Conservation (phyloP, 129 eudicot species). For the Flaveria brownii region DNA sequence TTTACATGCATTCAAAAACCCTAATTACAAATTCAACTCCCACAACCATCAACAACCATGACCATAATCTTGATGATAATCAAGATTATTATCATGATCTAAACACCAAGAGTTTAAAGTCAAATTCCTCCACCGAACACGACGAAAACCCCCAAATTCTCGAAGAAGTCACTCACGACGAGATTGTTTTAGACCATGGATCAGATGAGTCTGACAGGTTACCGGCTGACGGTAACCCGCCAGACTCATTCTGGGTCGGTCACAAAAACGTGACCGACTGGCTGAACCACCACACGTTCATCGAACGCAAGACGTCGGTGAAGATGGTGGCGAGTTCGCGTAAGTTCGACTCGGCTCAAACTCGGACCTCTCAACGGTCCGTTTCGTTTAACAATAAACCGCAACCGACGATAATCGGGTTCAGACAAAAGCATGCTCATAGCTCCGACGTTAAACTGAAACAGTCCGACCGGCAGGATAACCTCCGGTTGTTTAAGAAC, state of each 20-base stretch:
- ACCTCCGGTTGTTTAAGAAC: constrained; percentile 38
- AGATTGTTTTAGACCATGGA: constrained; percentile 17
- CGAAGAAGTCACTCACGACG: neutral
- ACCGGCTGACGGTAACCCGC: constrained; percentile 32
- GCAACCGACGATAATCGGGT: constrained; percentile 42
- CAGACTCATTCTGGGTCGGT: constrained; percentile 58
- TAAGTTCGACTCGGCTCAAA: constrained; percentile 33
- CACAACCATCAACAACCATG: constrained; percentile 4
- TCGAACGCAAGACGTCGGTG: constrained; percentile 49
- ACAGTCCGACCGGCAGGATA: constrained; percentile 25
- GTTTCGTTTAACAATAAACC: constrained; percentile 37
- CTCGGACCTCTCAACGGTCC: constrained; percentile 38
- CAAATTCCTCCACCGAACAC: constrained; percentile 15
- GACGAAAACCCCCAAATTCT: constrained; percentile 15
- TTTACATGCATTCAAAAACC: constrained; percentile 38
- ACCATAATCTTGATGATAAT: neutral
- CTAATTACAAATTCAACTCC: constrained; percentile 14
- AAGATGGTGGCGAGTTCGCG: constrained; percentile 39
- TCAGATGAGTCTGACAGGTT: neutral
- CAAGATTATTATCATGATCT: no score
- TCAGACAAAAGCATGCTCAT: constrained; percentile 34
- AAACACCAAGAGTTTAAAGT: neutral
- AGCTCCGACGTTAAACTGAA: constrained; percentile 7
- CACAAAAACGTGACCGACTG: constrained; percentile 45
- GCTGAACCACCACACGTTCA: constrained; percentile 47